Evolutionary conservation across 257 asterid genomes (phyloP).

Genomic region (Mitragyna speciosa): DNA sequence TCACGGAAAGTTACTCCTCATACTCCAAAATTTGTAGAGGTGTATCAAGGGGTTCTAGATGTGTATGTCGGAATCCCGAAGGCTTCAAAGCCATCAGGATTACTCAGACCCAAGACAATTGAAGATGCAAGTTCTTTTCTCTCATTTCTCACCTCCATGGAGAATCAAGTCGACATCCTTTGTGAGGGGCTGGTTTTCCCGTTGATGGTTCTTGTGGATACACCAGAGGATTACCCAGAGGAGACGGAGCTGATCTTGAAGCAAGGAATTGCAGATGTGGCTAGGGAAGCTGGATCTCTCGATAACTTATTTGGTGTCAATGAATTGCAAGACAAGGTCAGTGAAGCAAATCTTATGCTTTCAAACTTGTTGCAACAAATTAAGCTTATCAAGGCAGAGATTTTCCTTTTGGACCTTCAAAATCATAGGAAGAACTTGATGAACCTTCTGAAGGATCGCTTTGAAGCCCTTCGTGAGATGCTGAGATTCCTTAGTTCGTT

Average conservation of each 20-base stretch:
- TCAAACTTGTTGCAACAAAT: background rate
- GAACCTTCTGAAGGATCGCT: background rate
- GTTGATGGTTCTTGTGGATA: background rate
- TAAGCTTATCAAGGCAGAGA: slow-evolving; percentile 4
- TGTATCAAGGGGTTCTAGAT: too few species aligned
- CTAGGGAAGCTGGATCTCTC: background rate
- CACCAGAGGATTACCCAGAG: background rate
- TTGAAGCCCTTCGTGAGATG: background rate
- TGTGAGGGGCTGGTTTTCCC: background rate
- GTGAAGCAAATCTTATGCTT: background rate
- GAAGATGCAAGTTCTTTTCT: background rate
- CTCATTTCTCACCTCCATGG: background rate
- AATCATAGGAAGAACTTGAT: background rate
- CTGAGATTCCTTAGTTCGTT: background rate
- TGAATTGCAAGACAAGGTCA: too few species aligned
- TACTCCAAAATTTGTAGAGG: too few species aligned
- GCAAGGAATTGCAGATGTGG: background rate
- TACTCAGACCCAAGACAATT: background rate
- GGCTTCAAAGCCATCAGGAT: background rate
- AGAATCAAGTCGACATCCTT: background rate
- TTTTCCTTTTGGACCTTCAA: background rate
- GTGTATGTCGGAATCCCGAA: background rate
- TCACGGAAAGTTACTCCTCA: background rate
- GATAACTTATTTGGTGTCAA: background rate
- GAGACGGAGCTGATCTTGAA: background rate